A percentile compares a stretch with the other conserved stretches of the same genome.
Conservation (phyloP, 306 rosid genomes). For the Boehmeria nivea region DNA sequence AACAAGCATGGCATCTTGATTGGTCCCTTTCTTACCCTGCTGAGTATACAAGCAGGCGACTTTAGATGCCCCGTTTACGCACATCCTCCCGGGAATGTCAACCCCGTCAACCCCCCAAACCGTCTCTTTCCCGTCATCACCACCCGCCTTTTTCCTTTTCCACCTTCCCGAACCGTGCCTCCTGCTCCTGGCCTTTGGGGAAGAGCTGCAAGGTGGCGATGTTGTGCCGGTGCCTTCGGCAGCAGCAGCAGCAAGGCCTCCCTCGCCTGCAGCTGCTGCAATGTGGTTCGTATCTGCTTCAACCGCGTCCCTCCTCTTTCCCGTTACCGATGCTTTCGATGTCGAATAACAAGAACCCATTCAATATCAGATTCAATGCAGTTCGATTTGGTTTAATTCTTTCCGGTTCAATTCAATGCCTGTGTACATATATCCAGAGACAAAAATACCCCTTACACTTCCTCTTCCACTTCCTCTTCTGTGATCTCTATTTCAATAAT, state of each 20-base stretch:
- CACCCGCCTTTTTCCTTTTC: conserved; percentile 2
- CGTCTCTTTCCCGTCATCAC: background rate
- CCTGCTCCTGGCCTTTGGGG: background rate
- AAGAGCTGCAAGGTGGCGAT: background rate
- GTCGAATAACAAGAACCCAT: conserved; percentile 15
- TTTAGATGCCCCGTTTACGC: conserved; percentile 29
- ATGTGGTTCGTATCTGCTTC: background rate
- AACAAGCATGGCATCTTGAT: conserved; percentile 55
- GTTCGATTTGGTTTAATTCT: background rate
- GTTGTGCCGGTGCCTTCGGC: background rate
- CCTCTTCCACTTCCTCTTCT: no score
- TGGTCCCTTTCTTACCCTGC: conserved; percentile 55
- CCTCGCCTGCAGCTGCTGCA: background rate
- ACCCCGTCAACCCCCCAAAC: conserved; percentile 3
- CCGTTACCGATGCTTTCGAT: background rate
- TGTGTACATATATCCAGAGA: no score
- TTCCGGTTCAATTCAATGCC: no score
- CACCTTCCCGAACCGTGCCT: background rate
- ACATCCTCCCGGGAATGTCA: conserved; percentile 34
- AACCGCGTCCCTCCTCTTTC: background rate
- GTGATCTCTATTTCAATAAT: no score
- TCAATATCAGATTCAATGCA: background rate
- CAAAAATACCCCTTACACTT: no score
- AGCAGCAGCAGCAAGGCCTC: conserved; percentile 13
- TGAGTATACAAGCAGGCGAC: conserved; percentile 44